Evolutionary conservation across 2,329 filamentous ascomycete species (phyloP).

Genomic region (Fusarium oxysporum): DNA sequence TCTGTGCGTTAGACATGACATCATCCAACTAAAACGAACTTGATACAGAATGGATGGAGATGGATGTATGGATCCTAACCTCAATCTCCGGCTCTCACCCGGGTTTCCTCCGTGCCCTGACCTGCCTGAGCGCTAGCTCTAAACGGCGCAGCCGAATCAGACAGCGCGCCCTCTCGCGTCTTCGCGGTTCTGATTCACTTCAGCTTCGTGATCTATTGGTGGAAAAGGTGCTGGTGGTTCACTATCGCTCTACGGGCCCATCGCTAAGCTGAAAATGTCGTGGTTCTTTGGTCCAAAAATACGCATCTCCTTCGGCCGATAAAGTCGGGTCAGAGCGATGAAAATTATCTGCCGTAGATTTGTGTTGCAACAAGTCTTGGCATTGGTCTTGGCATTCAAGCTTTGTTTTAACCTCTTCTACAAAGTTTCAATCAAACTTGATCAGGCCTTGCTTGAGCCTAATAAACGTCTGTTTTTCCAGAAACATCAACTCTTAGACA

Average conservation of each 20-base stretch:
- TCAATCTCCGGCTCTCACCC: constrained; percentile 32
- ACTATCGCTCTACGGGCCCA: not conserved
- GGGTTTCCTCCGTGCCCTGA: constrained; percentile 29
- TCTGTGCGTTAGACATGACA: constrained; percentile 13
- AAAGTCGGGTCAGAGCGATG: constrained; percentile 22
- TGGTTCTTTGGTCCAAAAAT: constrained; percentile 9
- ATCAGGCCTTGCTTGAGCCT: not conserved
- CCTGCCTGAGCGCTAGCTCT: not conserved
- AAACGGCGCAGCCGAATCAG: not conserved
- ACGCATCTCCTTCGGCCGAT: constrained; percentile 27
- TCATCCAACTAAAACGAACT: constrained; percentile 12
- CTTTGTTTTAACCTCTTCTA: constrained; percentile 42
- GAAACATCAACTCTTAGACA: not conserved
- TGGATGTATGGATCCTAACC: not conserved
- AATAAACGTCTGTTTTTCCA: not conserved
- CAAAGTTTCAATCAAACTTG: constrained; percentile 16
- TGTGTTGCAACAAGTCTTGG: constrained; percentile 34
- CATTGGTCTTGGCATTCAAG: constrained; percentile 39
- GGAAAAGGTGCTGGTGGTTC: constrained; percentile 27
- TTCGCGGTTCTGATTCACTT: constrained; percentile 14
- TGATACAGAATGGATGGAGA: not conserved
- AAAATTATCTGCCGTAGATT: constrained; percentile 14
- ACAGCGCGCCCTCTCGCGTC: constrained; percentile 18
- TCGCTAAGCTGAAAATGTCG: not conserved
- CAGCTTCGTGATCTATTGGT: constrained; percentile 15